A percentile compares a stretch with the other conserved stretches of the same genome.
phyloP scores from a whole-genome alignment of 176 grass and related monocot genomes.

The Eremochloa ophiuroides region DNA sequence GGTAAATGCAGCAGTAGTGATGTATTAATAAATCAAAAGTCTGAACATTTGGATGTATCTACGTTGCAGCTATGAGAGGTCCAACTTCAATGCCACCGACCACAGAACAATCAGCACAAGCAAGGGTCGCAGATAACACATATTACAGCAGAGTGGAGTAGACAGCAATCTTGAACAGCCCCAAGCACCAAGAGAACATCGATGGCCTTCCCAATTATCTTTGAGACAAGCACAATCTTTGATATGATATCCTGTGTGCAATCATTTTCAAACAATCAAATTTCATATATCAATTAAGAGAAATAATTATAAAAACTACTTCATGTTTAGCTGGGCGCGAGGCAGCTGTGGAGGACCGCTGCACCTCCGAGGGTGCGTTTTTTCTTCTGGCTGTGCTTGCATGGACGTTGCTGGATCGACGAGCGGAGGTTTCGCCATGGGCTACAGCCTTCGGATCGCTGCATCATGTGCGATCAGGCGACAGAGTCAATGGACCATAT shows the following conservation, averaged over 20 bases:
- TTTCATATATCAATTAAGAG: neutral
- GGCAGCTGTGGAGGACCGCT: too few relatives aligned
- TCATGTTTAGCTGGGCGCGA: too few relatives aligned
- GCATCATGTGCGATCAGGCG: too few relatives aligned
- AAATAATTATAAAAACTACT: neutral
- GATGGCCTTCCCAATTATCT: slow-evolving; percentile 5
- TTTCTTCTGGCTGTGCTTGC: too few relatives aligned
- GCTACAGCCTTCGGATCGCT: too few relatives aligned
- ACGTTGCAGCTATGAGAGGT: slow-evolving; percentile 32
- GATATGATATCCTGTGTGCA: slow-evolving; percentile 35
- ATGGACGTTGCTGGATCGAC: too few relatives aligned
- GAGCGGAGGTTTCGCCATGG: too few relatives aligned
- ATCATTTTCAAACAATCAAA: neutral
- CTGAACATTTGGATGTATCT: slow-evolving; percentile 25
- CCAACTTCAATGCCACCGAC: slow-evolving; percentile 33
- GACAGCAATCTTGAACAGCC: slow-evolving; percentile 19
- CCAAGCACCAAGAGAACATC: slow-evolving; percentile 35
- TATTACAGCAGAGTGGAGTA: slow-evolving; percentile 29
- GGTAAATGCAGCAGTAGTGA: too few relatives aligned
- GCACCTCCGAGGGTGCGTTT: too few relatives aligned
- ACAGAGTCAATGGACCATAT: too few relatives aligned
- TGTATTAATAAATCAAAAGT: neutral
- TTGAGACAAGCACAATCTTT: slow-evolving; percentile 10
- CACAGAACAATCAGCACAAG: slow-evolving; percentile 30
- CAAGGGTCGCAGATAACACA: slow-evolving; percentile 38